Percentiles rank a stretch among this genome's conserved stretches.
Conservation (phyloP, 2,329 filamentous ascomycete species). For the Fusarium coicis region DNA sequence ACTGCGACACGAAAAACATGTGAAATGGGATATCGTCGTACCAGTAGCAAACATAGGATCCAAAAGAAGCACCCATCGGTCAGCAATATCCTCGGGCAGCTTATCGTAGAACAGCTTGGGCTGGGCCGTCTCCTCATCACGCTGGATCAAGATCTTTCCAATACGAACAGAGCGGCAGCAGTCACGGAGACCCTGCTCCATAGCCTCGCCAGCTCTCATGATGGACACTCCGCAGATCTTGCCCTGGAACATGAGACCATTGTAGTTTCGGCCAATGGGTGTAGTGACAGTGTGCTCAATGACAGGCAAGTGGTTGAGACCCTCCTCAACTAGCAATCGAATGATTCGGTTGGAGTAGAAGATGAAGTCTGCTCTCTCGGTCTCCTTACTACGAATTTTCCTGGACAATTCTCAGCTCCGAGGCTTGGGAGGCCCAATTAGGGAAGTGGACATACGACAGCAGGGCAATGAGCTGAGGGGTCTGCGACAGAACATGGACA, state of each 20-base stretch:
- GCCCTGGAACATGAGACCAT: conserved; percentile 93
- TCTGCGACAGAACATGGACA: conserved; percentile 90
- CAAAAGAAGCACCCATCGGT: conserved; percentile 91
- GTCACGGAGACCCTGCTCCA: conserved; percentile 96
- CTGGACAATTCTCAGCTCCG: conserved; percentile 59
- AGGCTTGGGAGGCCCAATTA: conserved; percentile 19
- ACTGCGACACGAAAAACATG: not conserved
- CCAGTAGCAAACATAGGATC: conserved; percentile 99
- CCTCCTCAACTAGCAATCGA: conserved; percentile 94
- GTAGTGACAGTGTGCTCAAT: conserved; percentile 90
- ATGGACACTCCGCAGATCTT: conserved; percentile 99
- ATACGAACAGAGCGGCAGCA: conserved; percentile 98
- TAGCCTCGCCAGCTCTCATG: conserved; percentile 97
- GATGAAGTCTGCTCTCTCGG: conserved; percentile 94
- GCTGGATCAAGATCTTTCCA: conserved; percentile 97
- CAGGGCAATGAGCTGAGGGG: conserved; percentile 95
- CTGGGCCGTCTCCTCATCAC: conserved; percentile 92
- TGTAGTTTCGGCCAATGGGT: conserved; percentile 87
- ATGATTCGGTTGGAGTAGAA: conserved; percentile 99
- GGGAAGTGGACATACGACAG: conserved; percentile 79
- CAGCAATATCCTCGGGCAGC: conserved; percentile 90
- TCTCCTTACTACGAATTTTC: conserved; percentile 94
- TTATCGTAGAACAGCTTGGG: conserved; percentile 98
- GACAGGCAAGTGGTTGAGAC: conserved; percentile 94
- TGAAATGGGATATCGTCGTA: conserved; percentile 50